These are phyloP conservation scores for Thielaviopsis punctulata DNA, from an alignment of 2,329 filamentous ascomycete genomes.

Conservation along the genomic window DNA sequence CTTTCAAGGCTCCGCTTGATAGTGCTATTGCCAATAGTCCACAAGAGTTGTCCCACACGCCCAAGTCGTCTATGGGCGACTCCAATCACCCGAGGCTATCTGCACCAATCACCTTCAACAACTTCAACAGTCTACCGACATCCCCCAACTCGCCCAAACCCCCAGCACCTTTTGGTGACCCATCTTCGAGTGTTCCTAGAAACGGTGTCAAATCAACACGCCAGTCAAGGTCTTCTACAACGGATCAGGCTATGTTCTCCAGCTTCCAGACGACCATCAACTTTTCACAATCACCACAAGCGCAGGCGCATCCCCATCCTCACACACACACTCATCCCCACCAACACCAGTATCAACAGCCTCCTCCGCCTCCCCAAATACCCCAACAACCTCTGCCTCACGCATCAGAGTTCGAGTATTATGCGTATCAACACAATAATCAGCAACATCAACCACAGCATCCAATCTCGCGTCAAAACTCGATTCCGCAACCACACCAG, in stretches of 20 bases:
- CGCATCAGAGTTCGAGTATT: background rate
- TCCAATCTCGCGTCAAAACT: background rate
- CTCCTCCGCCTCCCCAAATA: background rate
- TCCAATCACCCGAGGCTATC: background rate
- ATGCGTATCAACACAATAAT: background rate
- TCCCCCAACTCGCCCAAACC: conserved; percentile 2
- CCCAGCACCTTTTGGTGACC: background rate
- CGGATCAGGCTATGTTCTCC: conserved; percentile 4
- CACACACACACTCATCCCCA: background rate
- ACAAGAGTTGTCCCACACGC: background rate
- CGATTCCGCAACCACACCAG: background rate
- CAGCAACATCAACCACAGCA: background rate
- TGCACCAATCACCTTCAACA: background rate
- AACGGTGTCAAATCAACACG: background rate
- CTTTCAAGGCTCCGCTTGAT: conserved; percentile 4
- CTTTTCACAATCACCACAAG: background rate
- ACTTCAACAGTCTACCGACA: conserved; percentile 5
- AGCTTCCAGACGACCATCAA: conserved; percentile 4
- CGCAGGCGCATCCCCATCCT: background rate
- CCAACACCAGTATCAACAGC: background rate
- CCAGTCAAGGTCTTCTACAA: background rate
- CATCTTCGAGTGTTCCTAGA: background rate
- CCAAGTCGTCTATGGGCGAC: background rate
- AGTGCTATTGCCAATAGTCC: background rate
- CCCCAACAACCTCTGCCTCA: background rate